Evolutionary conservation across 306 rosid species (phyloP).

Genomic region (Gillenia trifoliata): DNA sequence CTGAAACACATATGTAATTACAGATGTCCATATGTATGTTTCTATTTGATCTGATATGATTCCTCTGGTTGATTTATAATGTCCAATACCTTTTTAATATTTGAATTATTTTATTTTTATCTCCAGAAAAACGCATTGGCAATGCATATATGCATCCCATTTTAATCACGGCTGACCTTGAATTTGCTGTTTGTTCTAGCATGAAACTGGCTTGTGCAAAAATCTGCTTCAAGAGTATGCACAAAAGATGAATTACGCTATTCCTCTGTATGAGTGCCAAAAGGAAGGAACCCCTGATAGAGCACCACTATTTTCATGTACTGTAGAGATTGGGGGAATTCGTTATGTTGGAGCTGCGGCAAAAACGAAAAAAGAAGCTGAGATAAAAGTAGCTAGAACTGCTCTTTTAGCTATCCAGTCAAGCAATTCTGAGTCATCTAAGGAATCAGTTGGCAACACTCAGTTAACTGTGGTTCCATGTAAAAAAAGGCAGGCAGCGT

Average conservation of each 20-base stretch:
- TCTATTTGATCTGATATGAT: background rate
- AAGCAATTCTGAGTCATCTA: conserved; percentile 42
- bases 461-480: conserved; percentile 74
- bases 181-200: conserved; percentile 45
- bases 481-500: conserved; percentile 45
- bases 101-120: background rate
- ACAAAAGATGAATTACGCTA: conserved; percentile 93
- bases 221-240: conserved; percentile 98
- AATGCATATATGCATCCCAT: background rate
- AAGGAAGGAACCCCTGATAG: conserved; percentile 57
- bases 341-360: conserved; percentile 79
- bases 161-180: conserved; percentile 13
- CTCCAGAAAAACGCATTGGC: background rate
- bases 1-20: background rate
- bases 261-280: conserved; percentile 67
- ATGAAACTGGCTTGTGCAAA: conserved; percentile 95
- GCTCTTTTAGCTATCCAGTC: conserved; percentile 76
- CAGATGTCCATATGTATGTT: background rate
- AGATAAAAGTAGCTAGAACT: conserved; percentile 96
- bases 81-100: background rate
- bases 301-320: conserved; percentile 52
- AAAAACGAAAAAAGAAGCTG: conserved; percentile 90
- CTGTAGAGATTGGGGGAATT: conserved; percentile 80
- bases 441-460: conserved; percentile 32
- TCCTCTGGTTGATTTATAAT: background rate